Evolutionary conservation across 1,139 yeast species (phyloP).

Genomic region (Suhomyces ambrosiae): DNA sequence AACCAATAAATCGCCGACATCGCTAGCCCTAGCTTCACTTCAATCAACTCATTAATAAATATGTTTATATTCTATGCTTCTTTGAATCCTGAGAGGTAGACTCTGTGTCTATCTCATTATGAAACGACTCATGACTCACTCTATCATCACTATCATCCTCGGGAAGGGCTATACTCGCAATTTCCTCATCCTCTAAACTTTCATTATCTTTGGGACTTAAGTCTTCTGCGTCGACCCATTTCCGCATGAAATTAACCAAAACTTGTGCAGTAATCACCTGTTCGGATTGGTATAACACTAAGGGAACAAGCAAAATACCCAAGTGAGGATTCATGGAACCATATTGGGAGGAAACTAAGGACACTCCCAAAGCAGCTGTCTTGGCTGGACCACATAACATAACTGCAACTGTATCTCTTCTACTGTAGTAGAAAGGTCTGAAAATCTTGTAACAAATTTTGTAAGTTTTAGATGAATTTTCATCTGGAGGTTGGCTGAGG

Average conservation of each 20-base stretch:
- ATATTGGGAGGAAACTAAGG: conserved; percentile 77
- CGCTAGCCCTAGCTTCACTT: too few species aligned
- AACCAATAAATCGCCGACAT: too few species aligned
- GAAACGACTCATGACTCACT: conserved; percentile 1
- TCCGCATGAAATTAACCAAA: conserved; percentile 61
- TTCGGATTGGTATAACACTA: conserved; percentile 82
- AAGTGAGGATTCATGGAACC: conserved; percentile 61
- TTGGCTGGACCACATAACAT: conserved; percentile 92
- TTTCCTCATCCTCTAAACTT: neutral
- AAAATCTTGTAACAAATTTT: conserved; percentile 41
- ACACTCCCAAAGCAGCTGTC: conserved; percentile 89
- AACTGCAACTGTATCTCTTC: conserved; percentile 73
- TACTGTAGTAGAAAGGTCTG: conserved; percentile 69
- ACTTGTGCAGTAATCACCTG: conserved; percentile 80
- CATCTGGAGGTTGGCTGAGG: conserved; percentile 52
- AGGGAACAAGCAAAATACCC: conserved; percentile 75
- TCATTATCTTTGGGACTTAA: conserved; percentile 10
- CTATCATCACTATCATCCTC: conserved; percentile 1
- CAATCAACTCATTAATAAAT: too few species aligned
- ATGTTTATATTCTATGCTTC: conserved; percentile 2
- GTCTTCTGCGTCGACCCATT: conserved; percentile 60
- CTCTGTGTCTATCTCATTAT: neutral
- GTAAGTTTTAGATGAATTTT: conserved; percentile 45
- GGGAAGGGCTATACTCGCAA: neutral
- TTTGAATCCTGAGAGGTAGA: conserved; percentile 3